Base-by-base conservation (phyloP, 1,284 basidiomycete genomes). In the Meira miltonrushii region DNA sequence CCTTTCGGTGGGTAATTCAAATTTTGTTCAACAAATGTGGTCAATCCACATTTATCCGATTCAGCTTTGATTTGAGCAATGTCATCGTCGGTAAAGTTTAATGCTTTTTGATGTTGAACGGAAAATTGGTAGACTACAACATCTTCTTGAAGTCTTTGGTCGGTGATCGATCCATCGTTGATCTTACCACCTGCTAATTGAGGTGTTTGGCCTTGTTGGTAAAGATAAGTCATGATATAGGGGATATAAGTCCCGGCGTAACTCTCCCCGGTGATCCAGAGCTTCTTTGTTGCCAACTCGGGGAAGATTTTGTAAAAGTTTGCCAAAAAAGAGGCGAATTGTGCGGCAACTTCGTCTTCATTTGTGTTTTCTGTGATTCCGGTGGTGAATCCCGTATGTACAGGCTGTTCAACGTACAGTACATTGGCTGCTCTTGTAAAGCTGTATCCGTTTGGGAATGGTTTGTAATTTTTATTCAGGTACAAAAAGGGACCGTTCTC, bases 211-310 rank as follows among this genome's bases (percentile, higher is more conserved):
- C 23, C 39, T 53, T 52, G 55, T 66, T 66, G 6, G 10, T 43
- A 43, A 43, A 43, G 40, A 43, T 19, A 19, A 11, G 4, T 43
- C 4, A 11, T 5, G 17, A 48, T 48, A 25, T 48, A 48, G 2
- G 46, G 46, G 7, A 48, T 48, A 81, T 90, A 97, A 81, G 95
- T 92, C n/a, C 95, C 94, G 17, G 92, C 94, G 75, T 87, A 98
- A 63, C 88, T 91, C 82, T 74, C 70, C 21, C 74, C 74, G 0
- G 71, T 75, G 9, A 70, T 49, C 39, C 58, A 68, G 5, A 68
- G 65, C 41, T 68, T 69, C 39, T 69, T 62, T 28, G 58, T 60
- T 17, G 59, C 46, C 12, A 70, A 37, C 46, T 67, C 61, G n/a
- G 55, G 53, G 33, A 74, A 77, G 2, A 65, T 71, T 11, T 61